phyloP scores from a whole-genome alignment of 108 stramenopile genomes.

The Craspedostauros australis region DNA sequence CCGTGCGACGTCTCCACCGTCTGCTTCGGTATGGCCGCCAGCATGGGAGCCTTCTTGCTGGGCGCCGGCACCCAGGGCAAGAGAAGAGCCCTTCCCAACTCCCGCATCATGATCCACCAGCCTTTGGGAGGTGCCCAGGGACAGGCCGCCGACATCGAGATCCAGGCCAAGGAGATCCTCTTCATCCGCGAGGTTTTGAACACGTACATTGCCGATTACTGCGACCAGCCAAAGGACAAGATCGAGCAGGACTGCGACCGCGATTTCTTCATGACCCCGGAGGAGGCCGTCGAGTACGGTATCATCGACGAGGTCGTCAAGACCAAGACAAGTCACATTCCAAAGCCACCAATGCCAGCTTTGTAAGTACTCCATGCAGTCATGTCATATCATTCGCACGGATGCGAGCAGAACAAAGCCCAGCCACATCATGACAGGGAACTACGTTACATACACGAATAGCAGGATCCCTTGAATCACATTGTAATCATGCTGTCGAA shows the following conservation, averaged over 20 bases:
- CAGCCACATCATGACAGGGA: too few relatives aligned
- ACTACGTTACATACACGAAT: too few relatives aligned
- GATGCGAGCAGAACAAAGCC: too few relatives aligned
- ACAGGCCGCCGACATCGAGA: conserved; percentile 97
- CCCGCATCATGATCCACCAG: conserved; percentile 98
- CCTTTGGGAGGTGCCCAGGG: conserved; percentile 96
- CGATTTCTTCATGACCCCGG: conserved; percentile 98
- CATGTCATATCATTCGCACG: too few relatives aligned
- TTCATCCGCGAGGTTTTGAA: conserved; percentile 88
- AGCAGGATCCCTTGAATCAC: too few relatives aligned
- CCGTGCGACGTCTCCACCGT: conserved; percentile 83
- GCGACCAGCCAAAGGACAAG: conserved; percentile 91
- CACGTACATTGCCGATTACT: conserved; percentile 91
- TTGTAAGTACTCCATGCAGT: too few relatives aligned
- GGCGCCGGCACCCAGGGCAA: conserved; percentile 85
- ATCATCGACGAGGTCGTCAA: conserved; percentile 96
- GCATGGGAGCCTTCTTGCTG: conserved; percentile 82
- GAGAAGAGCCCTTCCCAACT: conserved; percentile 84
- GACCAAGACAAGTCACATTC: conserved; percentile 88
- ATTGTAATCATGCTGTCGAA: too few relatives aligned
- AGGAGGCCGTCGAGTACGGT: conserved; percentile 95
- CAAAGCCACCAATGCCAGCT: conserved; percentile 71
- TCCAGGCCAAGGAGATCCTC: conserved; percentile 97
- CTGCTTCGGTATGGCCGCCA: conserved; percentile 85
- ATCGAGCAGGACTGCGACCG: conserved; percentile 94